phyloP scores from a whole-genome alignment of 148 eudicot species.

The Chenopodium quinoa region DNA sequence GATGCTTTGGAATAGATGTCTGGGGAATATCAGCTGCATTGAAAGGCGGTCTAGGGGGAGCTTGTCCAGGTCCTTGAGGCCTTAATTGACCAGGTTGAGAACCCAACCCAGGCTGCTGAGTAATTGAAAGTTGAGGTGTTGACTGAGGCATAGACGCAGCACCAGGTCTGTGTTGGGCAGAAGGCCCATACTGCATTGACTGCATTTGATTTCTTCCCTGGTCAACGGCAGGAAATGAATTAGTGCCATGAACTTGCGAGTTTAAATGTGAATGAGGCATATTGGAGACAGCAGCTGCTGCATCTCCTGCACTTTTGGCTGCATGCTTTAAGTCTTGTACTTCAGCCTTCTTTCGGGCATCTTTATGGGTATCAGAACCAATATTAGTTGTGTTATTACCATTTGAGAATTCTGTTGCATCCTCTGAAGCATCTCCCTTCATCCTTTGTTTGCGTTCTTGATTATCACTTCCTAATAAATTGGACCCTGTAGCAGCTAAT shows the following conservation, averaged over 20 bases:
- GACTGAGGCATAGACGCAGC: slow-evolving; percentile 30
- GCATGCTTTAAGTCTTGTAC: slow-evolving; percentile 24
- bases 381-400: slow-evolving; percentile 26
- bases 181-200: slow-evolving; percentile 38
- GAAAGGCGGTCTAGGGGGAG: slow-evolving; percentile 38
- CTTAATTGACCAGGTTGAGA: slow-evolving; percentile 41
- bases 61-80: slow-evolving; percentile 61
- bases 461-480: slow-evolving; percentile 32
- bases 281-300: slow-evolving; percentile 25
- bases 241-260: slow-evolving; percentile 33
- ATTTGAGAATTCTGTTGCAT: slow-evolving; percentile 29
- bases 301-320: slow-evolving; percentile 28
- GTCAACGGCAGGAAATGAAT: slow-evolving; percentile 33
- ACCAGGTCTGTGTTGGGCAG: slow-evolving; percentile 44
- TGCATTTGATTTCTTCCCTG: slow-evolving; percentile 38
- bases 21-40: slow-evolving; percentile 37
- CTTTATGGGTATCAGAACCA: slow-evolving; percentile 24
- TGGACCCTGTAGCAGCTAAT: slow-evolving; percentile 21
- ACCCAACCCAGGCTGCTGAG: slow-evolving; percentile 37
- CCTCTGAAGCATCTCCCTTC: slow-evolving; percentile 38
- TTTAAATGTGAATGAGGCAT: slow-evolving; percentile 29
- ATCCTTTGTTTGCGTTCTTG: slow-evolving; percentile 30
- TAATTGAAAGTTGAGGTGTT: slow-evolving; percentile 28
- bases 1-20: slow-evolving; percentile 30
- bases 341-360: slow-evolving; percentile 29